Evolutionary conservation across 352 stramenopile genomes (phyloP).

Genomic region (Globisporangium cylindrosporum): DNA sequence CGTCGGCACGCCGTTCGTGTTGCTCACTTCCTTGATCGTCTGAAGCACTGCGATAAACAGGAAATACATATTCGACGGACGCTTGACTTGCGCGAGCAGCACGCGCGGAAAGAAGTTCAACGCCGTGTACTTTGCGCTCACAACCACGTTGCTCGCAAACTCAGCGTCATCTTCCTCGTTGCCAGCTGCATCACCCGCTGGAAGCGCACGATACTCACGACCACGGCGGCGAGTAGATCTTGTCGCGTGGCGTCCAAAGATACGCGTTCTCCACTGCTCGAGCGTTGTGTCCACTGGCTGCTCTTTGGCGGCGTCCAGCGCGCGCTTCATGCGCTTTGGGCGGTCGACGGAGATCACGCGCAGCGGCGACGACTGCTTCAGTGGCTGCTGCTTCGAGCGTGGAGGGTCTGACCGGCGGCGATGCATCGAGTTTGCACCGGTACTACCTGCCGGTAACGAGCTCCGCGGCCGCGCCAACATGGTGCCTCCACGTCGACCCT

Average conservation of each 20-base stretch:
- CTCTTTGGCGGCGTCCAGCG: constrained; percentile 15
- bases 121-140: constrained; percentile 80
- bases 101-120: constrained; percentile 78
- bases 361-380: constrained; percentile 6
- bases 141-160: constrained; percentile 68
- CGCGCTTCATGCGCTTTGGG: constrained; percentile 20
- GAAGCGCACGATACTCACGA: neutral
- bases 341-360: constrained; percentile 50
- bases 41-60: constrained; percentile 84
- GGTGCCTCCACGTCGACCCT: neutral
- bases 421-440: neutral
- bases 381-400: neutral
- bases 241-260: constrained; percentile 10
- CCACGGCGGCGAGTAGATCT: neutral
- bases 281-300: neutral
- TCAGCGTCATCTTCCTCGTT: constrained; percentile 14
- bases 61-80: constrained; percentile 85
- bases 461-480: neutral
- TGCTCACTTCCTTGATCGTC: constrained; percentile 80
- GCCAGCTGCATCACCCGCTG: neutral
- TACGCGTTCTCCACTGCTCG: constrained; percentile 1
- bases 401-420: neutral
- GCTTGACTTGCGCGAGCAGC: constrained; percentile 67
- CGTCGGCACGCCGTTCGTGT: constrained; percentile 82
- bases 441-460: neutral